Base-by-base conservation (phyloP, 2,329 filamentous ascomycete genomes). In the Triangularia setosa region DNA sequence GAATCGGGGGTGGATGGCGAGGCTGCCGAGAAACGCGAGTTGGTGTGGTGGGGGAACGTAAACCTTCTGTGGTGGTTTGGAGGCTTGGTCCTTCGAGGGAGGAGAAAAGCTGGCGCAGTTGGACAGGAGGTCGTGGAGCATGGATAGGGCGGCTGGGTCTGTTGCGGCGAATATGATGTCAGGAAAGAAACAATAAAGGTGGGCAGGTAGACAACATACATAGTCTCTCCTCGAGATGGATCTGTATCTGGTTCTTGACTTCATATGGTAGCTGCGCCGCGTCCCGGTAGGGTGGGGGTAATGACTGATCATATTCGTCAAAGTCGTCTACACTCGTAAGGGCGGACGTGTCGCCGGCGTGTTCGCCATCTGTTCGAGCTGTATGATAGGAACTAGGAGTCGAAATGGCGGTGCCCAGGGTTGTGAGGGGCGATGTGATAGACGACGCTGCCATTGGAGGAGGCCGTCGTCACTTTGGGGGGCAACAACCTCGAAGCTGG, bases 1-100 rank as follows among this genome's bases (percentile, higher is more conserved):
- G 68, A 90, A 86, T 24, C 81, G 79, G 0, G 94, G 94, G 72
- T 97, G 92, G 14, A 95, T 84, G n/a, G 89, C 77, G n/a, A 97
- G 80, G 1, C 92, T 95, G 53, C 84, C 87, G n/a, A 93, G 83
- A 8, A 97, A 80, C 7, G 91, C 88, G 24, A 98, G 80, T 68
- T 94, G 88, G 63, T 86, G 84, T 0, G 90, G 83, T 2, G 90
- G 86, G 1, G 94, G 91, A 18, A 92, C 77, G 64, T 84, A 84
- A 25, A 48, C 18, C 27, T 53, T 4, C n/a, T 27, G 21, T 44
- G 28, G 25, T 56, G n/a, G 8, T 27, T 27, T 33, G 48, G 35
- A 7, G 21, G 48, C 12, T 33, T 73, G 72, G 6, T 66, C 56
- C 55, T 62, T 64, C 3, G 67, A 62, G 4, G 65, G 65, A 52